Base-by-base conservation (phyloP, 1,284 basidiomycete genomes). In the Mycena sp. region DNA sequence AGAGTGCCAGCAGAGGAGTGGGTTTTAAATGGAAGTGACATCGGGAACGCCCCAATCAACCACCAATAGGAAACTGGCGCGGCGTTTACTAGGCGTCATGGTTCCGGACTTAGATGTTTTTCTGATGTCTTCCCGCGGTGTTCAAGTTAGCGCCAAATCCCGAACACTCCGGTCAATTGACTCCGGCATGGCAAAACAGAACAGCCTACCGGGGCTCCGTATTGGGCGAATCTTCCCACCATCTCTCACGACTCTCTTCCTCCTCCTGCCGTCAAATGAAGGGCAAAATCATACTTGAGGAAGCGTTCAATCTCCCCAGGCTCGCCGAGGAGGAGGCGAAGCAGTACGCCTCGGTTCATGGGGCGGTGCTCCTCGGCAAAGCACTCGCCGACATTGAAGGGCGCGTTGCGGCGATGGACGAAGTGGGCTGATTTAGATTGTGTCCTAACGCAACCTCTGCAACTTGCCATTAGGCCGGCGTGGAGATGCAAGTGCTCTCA, bases 281-380 rank as follows among this genome's bases (percentile, higher is more conserved):
- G 59, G 73, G 73, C 72, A 74, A 74, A 41, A 71, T 74, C 39
- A 74, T 74, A 56, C 69, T 74, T 44, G 73, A 74, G 25, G 73
- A 74, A 56, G 73, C 73, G 16, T 74, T 68, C 66, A 74, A 74
- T 50, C 71, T 75, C n/a, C 72, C 72, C 2, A 59, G 66, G 5
- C 54, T 75, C 3, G 74, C 73, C 0, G 73, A 52, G 46, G 39
- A 67, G 6, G 73, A 72, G 22, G 73, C 70, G 20, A 71, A 69
- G n/a, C 22, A 46, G 25, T 74, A 74, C 48, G 73, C 73, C 6
- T 74, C 73, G 6, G 70, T 69, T 8, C 52, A 69, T 41, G 70
- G 52, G 3, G 73, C 73, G 30, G 70, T 54, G 4, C 67, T 64
- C 14, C 61, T 74, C 2, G 73, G 73, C 1, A 71, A 72, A 25